A percentile compares a stretch with the other conserved stretches of the same genome.
These are phyloP conservation scores for Fusarium bactridioides DNA, from an alignment of 2,329 filamentous ascomycete genomes.

Conservation along the genomic window DNA sequence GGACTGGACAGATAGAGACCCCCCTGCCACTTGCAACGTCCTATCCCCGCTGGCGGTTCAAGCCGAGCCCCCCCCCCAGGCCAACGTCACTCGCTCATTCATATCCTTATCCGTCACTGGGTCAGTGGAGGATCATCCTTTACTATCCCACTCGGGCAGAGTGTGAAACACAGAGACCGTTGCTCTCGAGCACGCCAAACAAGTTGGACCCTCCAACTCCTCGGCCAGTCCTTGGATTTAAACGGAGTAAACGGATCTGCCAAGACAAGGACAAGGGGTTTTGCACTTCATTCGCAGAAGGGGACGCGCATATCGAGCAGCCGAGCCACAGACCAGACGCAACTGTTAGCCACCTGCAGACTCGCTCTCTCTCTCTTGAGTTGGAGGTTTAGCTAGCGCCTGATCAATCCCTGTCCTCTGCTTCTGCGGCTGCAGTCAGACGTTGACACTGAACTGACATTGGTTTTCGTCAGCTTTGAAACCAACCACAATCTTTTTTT, in stretches of 20 bases:
- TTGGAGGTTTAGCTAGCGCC: slow-evolving; percentile 2
- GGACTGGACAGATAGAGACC: neutral
- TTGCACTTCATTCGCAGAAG: neutral
- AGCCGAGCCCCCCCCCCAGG: slow-evolving; percentile 24
- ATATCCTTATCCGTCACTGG: slow-evolving; percentile 20
- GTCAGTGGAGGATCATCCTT: slow-evolving; percentile 24
- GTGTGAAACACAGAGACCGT: slow-evolving; percentile 28
- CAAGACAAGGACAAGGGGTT: slow-evolving; percentile 8
- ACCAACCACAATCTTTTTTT: slow-evolving; percentile 23
- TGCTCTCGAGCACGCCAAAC: neutral
- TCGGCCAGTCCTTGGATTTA: slow-evolving; percentile 10
- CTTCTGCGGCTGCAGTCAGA: slow-evolving; percentile 19
- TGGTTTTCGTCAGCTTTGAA: slow-evolving; percentile 40
- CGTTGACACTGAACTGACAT: neutral
- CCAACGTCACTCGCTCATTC: slow-evolving; percentile 28
- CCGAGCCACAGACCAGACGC: slow-evolving; percentile 31
- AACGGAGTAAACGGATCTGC: slow-evolving; percentile 11
- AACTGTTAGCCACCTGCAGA: slow-evolving; percentile 25
- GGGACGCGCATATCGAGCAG: slow-evolving; percentile 6
- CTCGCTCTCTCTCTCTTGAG: neutral
- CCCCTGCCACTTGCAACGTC: neutral
- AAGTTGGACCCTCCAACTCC: slow-evolving; percentile 6
- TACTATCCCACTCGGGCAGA: slow-evolving; percentile 9
- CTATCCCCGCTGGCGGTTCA: slow-evolving; percentile 19
- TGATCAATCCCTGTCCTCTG: slow-evolving; percentile 15